Evolutionary conservation across 2,329 filamentous ascomycete genomes (phyloP).

Genomic region (Fusarium neocosmosporiellum): DNA sequence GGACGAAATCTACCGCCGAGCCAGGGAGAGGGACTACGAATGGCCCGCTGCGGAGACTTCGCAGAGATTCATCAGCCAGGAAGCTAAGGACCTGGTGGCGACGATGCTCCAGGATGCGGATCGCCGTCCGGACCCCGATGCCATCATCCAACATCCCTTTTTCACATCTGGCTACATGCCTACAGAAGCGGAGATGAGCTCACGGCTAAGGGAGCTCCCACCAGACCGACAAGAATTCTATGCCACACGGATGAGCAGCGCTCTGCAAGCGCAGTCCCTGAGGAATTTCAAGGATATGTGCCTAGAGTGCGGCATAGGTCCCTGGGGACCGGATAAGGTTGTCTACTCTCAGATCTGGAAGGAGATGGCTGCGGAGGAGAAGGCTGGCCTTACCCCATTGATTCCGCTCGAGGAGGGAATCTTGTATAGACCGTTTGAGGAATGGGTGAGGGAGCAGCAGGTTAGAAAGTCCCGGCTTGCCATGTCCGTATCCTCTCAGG

Average conservation of each 20-base stretch:
- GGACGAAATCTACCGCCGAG: conserved; percentile 84
- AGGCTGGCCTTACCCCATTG: conserved; percentile 71
- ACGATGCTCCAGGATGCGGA: conserved; percentile 81
- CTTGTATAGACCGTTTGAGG: conserved; percentile 73
- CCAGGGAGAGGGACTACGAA: conserved; percentile 78
- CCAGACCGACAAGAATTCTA: conserved; percentile 71
- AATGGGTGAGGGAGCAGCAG: conserved; percentile 67
- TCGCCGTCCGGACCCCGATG: conserved; percentile 78
- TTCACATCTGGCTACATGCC: conserved; percentile 84
- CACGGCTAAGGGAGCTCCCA: conserved; percentile 66
- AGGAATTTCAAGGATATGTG: conserved; percentile 69
- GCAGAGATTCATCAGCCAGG: conserved; percentile 76
- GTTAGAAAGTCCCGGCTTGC: conserved; percentile 48
- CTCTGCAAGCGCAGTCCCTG: conserved; percentile 59
- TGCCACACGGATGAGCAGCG: conserved; percentile 56
- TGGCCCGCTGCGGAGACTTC: conserved; percentile 77
- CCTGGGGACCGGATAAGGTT: conserved; percentile 60
- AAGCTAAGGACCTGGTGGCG: conserved; percentile 82
- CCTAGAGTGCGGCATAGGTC: conserved; percentile 68
- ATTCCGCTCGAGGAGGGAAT: conserved; percentile 71
- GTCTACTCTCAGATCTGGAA: conserved; percentile 70
- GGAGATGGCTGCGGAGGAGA: conserved; percentile 75
- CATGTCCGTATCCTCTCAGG: conserved; percentile 37
- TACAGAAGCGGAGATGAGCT: conserved; percentile 66
- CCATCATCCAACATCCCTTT: conserved; percentile 82